Conservation (phyloP, 2,329 filamentous ascomycete species). For the Fusarium fujikuroi region DNA sequence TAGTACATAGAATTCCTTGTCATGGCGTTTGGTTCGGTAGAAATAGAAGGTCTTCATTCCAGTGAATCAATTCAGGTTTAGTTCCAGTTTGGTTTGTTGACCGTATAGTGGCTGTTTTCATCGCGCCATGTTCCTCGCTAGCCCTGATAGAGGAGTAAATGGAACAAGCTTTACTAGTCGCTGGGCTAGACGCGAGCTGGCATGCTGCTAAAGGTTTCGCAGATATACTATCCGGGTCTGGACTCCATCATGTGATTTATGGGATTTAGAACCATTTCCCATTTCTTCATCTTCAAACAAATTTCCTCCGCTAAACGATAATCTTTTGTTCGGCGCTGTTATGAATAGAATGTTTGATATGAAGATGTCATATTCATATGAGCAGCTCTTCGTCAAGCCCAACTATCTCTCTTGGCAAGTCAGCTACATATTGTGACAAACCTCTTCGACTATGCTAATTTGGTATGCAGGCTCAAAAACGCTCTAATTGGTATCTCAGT, state of each 20-base stretch:
- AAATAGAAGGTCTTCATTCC: neutral
- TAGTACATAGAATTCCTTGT: neutral
- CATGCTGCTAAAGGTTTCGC: neutral
- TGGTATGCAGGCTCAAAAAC: fast-evolving
- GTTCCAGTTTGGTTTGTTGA: no score
- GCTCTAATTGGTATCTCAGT: neutral
- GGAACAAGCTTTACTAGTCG: neutral
- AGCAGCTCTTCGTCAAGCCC: neutral
- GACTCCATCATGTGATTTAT: neutral
- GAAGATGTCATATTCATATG: neutral
- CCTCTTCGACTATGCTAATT: fast-evolving
- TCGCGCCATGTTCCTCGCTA: neutral
- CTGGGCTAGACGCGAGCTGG: neutral
- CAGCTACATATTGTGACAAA: fast-evolving
- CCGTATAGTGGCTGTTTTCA: neutral
- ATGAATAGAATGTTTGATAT: no score
- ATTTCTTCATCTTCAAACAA: neutral
- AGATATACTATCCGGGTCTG: neutral
- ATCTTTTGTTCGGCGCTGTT: fast-evolving
- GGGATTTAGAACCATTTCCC: neutral
- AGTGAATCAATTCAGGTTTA: fast-evolving
- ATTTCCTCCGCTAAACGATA: neutral
- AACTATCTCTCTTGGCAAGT: neutral
- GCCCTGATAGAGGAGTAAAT: neutral
- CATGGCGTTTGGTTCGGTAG: neutral